Evolutionary conservation across 495 filamentous ascomycete species (phyloP).

Genomic region (Cudoniella acicularis): DNA sequence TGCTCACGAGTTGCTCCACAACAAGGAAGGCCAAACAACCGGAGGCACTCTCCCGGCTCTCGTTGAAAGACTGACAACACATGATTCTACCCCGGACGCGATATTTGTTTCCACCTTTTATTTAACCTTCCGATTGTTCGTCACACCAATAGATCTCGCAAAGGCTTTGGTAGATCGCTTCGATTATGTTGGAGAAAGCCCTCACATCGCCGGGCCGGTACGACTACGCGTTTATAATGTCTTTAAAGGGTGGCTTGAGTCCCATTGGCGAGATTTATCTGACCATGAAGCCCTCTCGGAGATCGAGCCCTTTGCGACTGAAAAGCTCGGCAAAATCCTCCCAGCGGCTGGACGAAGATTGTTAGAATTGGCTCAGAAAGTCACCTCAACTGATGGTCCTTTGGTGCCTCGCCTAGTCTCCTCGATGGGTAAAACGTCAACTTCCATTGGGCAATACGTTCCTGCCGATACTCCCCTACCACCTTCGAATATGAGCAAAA

Average conservation of each 20-base stretch:
- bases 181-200: conserved; percentile 80
- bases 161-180: conserved; percentile 83
- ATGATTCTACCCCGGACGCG: conserved; percentile 88
- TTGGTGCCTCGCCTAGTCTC: conserved; percentile 85
- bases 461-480: conserved; percentile 69
- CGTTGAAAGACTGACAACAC: conserved; percentile 88
- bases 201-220: conserved; percentile 70
- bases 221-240: conserved; percentile 92
- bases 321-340: conserved; percentile 59
- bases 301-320: conserved; percentile 76
- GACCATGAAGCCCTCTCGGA: conserved; percentile 71
- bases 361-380: conserved; percentile 73
- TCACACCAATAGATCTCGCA: conserved; percentile 74
- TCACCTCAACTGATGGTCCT: conserved; percentile 68
- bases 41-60: conserved; percentile 89
- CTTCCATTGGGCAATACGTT: conserved; percentile 64
- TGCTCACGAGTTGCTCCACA: conserved; percentile 84
- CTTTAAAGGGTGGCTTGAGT: conserved; percentile 96
- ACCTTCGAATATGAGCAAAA: conserved; percentile 64
- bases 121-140: conserved; percentile 94
- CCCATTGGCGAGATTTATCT: conserved; percentile 82
- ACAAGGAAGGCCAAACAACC: conserved; percentile 92
- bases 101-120: conserved; percentile 95
- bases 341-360: conserved; percentile 78
- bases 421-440: conserved; percentile 83